phyloP scores from a whole-genome alignment of 257 asterid species.

The Solanum dulcamara region DNA sequence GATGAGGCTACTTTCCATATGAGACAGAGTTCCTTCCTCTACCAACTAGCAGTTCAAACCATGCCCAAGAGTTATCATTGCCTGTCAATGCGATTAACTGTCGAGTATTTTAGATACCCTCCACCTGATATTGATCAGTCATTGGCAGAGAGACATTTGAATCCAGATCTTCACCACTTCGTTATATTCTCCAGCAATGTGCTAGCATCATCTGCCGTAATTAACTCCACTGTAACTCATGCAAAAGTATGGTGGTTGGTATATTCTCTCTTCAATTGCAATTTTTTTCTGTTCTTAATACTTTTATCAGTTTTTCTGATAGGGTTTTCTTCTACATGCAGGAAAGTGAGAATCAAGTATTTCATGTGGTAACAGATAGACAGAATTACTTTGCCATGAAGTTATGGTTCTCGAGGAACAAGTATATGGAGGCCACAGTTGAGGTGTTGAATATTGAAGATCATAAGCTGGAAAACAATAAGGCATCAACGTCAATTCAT shows the following conservation, averaged over 20 bases:
- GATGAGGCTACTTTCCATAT: conserved; percentile 91
- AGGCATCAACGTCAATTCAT: conserved; percentile 32
- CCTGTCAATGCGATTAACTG: conserved; percentile 83
- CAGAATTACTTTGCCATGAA: conserved; percentile 87
- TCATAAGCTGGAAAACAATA: conserved; percentile 37
- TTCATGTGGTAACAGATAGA: conserved; percentile 84
- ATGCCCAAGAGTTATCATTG: conserved; percentile 97
- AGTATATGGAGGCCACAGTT: conserved; percentile 67
- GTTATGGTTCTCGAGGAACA: conserved; percentile 63
- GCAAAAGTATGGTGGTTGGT: conserved; percentile 49
- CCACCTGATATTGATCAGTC: conserved; percentile 41
- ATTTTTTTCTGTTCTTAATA: neutral
- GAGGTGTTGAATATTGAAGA: conserved; percentile 85
- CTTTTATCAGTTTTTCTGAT: conserved; percentile 5
- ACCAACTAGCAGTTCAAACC: conserved; percentile 93
- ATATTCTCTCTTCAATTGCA: neutral
- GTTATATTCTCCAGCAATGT: conserved; percentile 74
- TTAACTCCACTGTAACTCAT: conserved; percentile 75
- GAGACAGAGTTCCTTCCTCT: conserved; percentile 97
- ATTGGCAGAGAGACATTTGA: conserved; percentile 37
- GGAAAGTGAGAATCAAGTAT: conserved; percentile 72
- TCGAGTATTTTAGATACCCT: conserved; percentile 71
- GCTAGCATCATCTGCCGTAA: conserved; percentile 77
- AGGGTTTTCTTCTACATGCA: conserved; percentile 23
- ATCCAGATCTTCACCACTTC: conserved; percentile 73